Conservation (phyloP, 495 filamentous ascomycete species). For the Venustampulla echinocandica region DNA sequence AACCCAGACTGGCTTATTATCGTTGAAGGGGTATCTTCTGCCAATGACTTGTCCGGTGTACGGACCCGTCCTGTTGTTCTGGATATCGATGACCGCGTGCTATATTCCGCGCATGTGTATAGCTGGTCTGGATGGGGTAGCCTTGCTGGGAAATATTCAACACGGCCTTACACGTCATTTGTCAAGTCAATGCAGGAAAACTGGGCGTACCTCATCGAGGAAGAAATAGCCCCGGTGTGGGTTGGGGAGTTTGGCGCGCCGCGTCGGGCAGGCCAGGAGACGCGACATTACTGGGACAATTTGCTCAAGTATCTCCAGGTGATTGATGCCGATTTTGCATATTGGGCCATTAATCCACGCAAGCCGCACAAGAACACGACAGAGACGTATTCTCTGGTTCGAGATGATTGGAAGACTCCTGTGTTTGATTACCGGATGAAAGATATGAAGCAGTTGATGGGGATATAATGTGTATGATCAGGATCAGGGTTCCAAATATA, state of each 20-base stretch:
- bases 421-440: slow-evolving; percentile 48
- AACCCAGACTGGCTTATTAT: slow-evolving; percentile 53
- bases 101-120: slow-evolving; percentile 57
- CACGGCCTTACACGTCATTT: slow-evolving; percentile 47
- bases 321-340: slow-evolving; percentile 51
- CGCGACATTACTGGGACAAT: slow-evolving; percentile 51
- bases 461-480: neutral
- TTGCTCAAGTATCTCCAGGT: slow-evolving; percentile 43
- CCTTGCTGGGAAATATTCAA: slow-evolving; percentile 39
- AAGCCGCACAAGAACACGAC: slow-evolving; percentile 45
- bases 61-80: slow-evolving; percentile 41
- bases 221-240: slow-evolving; percentile 51
- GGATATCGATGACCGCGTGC: slow-evolving; percentile 40
- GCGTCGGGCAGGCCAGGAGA: slow-evolving; percentile 36
- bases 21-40: slow-evolving; percentile 51
- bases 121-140: slow-evolving; percentile 55
- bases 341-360: slow-evolving; percentile 50
- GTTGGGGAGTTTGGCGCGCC: slow-evolving; percentile 52
- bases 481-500: neutral
- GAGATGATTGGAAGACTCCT: slow-evolving; percentile 48
- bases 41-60: slow-evolving; percentile 47
- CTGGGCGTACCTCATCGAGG: slow-evolving; percentile 51
- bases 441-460: slow-evolving; percentile 44
- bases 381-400: slow-evolving; percentile 47
- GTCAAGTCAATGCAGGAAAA: slow-evolving; percentile 48